phyloP scores from a whole-genome alignment of 768 basidiomycete genomes.

The Pisolithus marmoratus region DNA sequence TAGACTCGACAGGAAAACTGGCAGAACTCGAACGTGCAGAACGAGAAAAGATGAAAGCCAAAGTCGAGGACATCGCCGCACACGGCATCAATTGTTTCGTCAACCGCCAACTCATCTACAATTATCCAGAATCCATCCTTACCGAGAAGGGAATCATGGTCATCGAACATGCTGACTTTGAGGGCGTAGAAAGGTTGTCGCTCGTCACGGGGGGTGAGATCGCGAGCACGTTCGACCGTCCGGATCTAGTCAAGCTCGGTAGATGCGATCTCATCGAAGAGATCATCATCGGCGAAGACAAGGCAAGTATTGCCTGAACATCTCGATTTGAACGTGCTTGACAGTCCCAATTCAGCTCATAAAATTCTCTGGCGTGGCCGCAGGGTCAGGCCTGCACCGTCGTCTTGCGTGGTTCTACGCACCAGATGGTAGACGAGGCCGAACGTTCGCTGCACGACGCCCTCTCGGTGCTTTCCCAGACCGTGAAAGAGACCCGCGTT shows the following conservation, averaged over 20 bases:
- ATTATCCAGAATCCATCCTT: constrained; percentile 96
- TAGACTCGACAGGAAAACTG: constrained; percentile 93
- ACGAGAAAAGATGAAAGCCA: constrained; percentile 98
- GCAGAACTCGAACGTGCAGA: constrained; percentile 98
- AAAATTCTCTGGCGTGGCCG: constrained; percentile 98
- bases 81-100: constrained; percentile 98
- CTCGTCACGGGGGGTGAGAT: constrained; percentile 98
- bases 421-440: constrained; percentile 99
- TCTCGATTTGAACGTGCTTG: background rate
- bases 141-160: constrained; percentile 92
- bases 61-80: constrained; percentile 89
- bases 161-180: constrained; percentile 98
- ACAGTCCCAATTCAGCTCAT: constrained; percentile 62
- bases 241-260: constrained; percentile 89
- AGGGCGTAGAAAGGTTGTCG: constrained; percentile 93
- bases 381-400: constrained; percentile 97
- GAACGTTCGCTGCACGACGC: constrained; percentile 97
- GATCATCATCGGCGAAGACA: constrained; percentile 99
- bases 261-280: constrained; percentile 95
- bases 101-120: constrained; percentile 98
- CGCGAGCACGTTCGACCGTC: constrained; percentile 89
- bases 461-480: constrained; percentile 94
- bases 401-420: constrained; percentile 93
- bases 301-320: constrained; percentile 43
- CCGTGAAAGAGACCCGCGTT: constrained; percentile 92